Base-by-base conservation (phyloP, 352 stramenopile species). In the Phytophthora lateralis region DNA sequence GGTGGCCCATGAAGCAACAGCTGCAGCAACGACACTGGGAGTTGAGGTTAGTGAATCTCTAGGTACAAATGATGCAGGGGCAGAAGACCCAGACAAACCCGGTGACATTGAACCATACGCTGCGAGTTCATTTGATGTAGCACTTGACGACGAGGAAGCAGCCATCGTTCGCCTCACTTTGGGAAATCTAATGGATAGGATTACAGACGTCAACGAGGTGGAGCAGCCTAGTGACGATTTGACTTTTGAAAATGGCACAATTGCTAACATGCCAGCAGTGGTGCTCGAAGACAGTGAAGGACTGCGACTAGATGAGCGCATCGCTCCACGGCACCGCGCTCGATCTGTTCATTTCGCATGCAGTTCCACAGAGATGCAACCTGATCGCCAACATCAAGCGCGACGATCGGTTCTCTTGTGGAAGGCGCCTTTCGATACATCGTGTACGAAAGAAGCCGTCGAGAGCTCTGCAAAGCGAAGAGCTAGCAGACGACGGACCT, bases 391-490 rank as follows among this genome's bases (percentile, higher is more conserved):
- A 7, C 39, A 47, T 4, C 20, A 46, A 47, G 35, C 29, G 10
- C 54, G 64, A 9, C 51, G 34, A 6, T 74, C 70, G 1, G 51
- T 73, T n/a, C 58, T 66, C 0, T 51, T 67, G 17, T 69, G 58
- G 59, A 14, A 69, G 49, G 43, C 59, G 2, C 59, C 64, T 34
- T 21, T 61, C 8, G 47, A 69, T 38, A 41, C 48, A 17, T 47
- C 63, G 29, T 56, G 39, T 29, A 47, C 29, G 0, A 72, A 73
- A 17, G 64, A 73, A 41, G 51, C 69, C 0, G 42, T 69, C 1
- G 64, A 73, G 47, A 69, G 8, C 24, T 51, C 69, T 12, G 60
- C 63, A n/a, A 73, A 76, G 26, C 66, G 56, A 15, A 54, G 70
- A 21, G 64, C 64, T 1, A 69, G 51, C 24, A 74, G 60, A 17